Evolutionary conservation across 805 yeast species (phyloP).

Genomic region (Saccharomycopsis capsularis): DNA sequence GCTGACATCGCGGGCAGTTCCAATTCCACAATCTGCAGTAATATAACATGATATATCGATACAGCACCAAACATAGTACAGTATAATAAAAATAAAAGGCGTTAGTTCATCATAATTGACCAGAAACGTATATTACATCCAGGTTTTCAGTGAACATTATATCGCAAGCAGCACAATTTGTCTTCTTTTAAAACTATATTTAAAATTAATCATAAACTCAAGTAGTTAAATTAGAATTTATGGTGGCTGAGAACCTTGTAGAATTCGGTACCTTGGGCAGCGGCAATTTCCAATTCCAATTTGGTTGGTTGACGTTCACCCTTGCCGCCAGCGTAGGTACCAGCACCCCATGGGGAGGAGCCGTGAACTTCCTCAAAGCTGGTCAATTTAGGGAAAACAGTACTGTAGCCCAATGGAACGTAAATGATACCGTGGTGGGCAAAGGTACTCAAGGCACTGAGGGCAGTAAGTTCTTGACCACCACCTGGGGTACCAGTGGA

Average conservation of each 20-base stretch:
- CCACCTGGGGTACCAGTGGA: slow-evolving; percentile 71
- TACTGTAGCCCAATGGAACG: slow-evolving; percentile 70
- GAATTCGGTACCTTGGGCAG: slow-evolving; percentile 62
- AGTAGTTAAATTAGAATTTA: too few species aligned
- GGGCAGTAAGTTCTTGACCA: slow-evolving; percentile 70
- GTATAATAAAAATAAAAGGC: too few species aligned
- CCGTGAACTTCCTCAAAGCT: slow-evolving; percentile 67
- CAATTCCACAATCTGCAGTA: too few species aligned
- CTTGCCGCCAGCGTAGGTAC: slow-evolving; percentile 66
- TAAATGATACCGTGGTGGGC: slow-evolving; percentile 73
- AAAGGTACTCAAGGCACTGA: slow-evolving; percentile 49
- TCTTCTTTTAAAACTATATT: too few species aligned
- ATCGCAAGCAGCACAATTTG: too few species aligned
- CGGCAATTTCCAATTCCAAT: slow-evolving; percentile 59
- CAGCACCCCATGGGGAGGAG: slow-evolving; percentile 85
- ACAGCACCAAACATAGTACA: too few species aligned
- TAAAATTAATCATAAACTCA: too few species aligned
- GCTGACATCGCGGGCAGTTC: too few species aligned
- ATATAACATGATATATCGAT: too few species aligned
- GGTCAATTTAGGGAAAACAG: slow-evolving; percentile 47
- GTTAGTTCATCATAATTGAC: too few species aligned
- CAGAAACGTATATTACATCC: too few species aligned
- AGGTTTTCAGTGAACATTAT: too few species aligned
- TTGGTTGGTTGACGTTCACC: slow-evolving; percentile 65
- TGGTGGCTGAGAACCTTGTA: slow-evolving; percentile 34